Conservation (phyloP, 2,329 filamentous ascomycete species). For the Clonostachys sp. region DNA sequence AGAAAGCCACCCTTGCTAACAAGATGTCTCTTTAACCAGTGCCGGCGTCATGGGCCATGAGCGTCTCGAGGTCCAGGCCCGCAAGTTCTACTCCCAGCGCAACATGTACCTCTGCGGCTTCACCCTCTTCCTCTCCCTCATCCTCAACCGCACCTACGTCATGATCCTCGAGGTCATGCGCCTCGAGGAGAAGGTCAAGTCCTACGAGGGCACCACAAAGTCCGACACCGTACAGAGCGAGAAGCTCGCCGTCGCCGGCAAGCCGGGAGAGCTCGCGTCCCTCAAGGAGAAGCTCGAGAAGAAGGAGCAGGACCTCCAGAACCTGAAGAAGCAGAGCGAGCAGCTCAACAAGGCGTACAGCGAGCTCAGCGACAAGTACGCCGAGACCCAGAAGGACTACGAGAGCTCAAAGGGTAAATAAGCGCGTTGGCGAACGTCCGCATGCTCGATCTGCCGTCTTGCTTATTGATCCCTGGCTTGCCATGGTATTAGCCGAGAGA, state of each 20-base stretch:
- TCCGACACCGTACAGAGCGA: constrained; percentile 58
- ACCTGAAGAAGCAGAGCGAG: constrained; percentile 87
- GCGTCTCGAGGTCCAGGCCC: constrained; percentile 95
- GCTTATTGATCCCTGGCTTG: not conserved
- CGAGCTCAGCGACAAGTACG: constrained; percentile 78
- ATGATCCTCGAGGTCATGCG: constrained; percentile 91
- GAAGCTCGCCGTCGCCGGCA: constrained; percentile 68
- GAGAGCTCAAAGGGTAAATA: constrained; percentile 57
- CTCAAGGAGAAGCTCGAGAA: constrained; percentile 68
- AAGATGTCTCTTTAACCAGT: constrained; percentile 15
- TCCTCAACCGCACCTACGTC: constrained; percentile 97
- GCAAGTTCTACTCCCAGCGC: constrained; percentile 99
- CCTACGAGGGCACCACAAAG: constrained; percentile 58
- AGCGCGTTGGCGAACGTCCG: constrained; percentile 1
- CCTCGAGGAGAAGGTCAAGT: constrained; percentile 87
- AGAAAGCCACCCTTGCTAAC: not conserved
- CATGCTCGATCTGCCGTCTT: not conserved
- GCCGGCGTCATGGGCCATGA: constrained; percentile 81
- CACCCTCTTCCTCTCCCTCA: constrained; percentile 96
- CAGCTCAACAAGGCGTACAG: constrained; percentile 83
- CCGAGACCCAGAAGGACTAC: constrained; percentile 44
- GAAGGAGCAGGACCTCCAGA: constrained; percentile 80
- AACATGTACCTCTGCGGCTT: constrained; percentile 99
- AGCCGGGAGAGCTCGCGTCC: constrained; percentile 68
- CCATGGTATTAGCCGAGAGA: not conserved